Evolutionary conservation across 1,284 basidiomycete genomes (phyloP), one percentile per base, ranked within the genome.

Genomic region (Heterobasidion parviporum): DNA sequence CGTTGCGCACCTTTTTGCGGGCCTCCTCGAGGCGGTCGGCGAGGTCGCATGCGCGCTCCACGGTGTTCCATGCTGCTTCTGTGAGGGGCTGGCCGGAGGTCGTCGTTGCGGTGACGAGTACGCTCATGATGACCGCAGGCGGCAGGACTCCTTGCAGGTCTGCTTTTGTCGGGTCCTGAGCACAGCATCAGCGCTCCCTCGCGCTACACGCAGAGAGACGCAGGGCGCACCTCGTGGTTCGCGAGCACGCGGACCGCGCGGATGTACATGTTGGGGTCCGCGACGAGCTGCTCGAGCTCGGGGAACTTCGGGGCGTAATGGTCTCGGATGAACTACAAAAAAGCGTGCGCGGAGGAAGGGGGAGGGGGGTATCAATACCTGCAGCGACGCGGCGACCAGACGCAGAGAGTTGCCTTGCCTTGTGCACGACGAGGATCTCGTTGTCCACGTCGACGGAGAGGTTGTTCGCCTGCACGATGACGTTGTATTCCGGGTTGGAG

Each of bases 401-500:
- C 16, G 52, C 18, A 46, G 35, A 50, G 4, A 35, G 65, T 70
- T 26, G 26, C 26, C 26, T 60, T 64, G 83, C 92, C 79, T 99
- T 99, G 77, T 99, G 94, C 1, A 98, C 95, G 32, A 99, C 79
- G 57, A 99, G 78, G 57, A 98, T 92, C 71, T 99, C 97, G 65
- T 99, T 99, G 72, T 99, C 97, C 1, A 99, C 87, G 64, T 99
- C 97, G 16, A 99, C 97, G 1, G 94, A 94, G 58, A 98, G 77
- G 72, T 99, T 99, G 76, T 99, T 99, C 12, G 96, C 93, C 62
- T 92, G 86, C 2, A 99, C 97, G 64, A 99, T 98, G 57, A 99
- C 79, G 59, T 88, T 85, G 72, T 99, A 99, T 71, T 99, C 97
- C 0, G 93, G 92, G 67, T 96, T 95, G 60, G 95, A 81, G 69